Base-by-base conservation (phyloP, 1,284 basidiomycete species). In the Tetrapyrgos nigripes region DNA sequence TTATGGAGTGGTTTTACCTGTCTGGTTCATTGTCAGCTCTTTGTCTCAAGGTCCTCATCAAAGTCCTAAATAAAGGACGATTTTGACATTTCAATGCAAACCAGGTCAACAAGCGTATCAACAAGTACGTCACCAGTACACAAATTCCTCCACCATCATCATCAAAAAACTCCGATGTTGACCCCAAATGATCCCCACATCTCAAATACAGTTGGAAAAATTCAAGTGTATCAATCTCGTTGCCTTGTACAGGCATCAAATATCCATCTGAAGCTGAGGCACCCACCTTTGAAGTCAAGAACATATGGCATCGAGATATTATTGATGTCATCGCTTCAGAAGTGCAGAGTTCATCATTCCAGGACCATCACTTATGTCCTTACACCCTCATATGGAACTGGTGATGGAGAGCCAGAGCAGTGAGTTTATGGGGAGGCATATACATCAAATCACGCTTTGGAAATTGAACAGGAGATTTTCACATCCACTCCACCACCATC, bases 361-460 rank as follows among this genome's bases (percentile, higher is more conserved):
- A n/a, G 28, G 11, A 31, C 26, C 53, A 66, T 10, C 27, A 51
- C 8, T 54, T 55, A 0, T 17, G 31, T 17, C 66, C 68, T 0
- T 72, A 64, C 47, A 48, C 59, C n/a, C 53, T 58, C 11, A 65
- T 66, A 24, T 68, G 64, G 60, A 45, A 62, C 24, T 45, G 40
- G 37, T 3, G 31, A 57, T 19, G 58, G 44, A 19, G 52, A 48
- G 23, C 55, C 26, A 21, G 53, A 49, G 3, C 40, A 66, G 8
- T 48, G 61, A 2, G 62, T 71, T 1, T 67, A 64, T 40, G 57
- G 58, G 0, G 65, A 73, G 33, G 26, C 65, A 3, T 72, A 67
- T 27, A 62, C 62, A 1, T 68, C 64, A 0, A 60, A 64, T 27
- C 21, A 47, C 21, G 64, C 57, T 3, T 46, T 67, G 26, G 14